phyloP scores from a whole-genome alignment of 306 rosid genomes.

The Erythrophleum fordii region DNA sequence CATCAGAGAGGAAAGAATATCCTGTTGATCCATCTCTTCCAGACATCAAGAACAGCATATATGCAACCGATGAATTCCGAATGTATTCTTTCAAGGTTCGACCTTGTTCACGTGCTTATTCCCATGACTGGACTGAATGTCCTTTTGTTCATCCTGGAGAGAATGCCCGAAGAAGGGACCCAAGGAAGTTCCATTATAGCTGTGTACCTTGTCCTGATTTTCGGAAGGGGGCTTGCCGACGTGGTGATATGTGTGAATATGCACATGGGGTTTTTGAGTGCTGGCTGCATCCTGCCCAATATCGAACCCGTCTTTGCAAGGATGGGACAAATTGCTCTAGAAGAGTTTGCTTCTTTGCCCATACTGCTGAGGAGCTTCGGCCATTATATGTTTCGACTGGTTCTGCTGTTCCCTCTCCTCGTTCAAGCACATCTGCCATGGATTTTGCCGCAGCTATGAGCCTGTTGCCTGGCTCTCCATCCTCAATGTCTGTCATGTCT shows the following conservation, averaged over 20 bases:
- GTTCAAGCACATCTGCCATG: conserved; percentile 60
- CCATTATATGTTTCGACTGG: conserved; percentile 75
- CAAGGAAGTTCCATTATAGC: conserved; percentile 79
- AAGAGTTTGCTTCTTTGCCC: conserved; percentile 81
- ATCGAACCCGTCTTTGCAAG: conserved; percentile 77
- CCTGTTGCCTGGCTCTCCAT: conserved; percentile 74
- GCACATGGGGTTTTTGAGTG: conserved; percentile 85
- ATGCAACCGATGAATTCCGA: conserved; percentile 74
- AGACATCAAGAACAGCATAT: conserved; percentile 76
- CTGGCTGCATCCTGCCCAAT: conserved; percentile 83
- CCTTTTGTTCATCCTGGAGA: conserved; percentile 86
- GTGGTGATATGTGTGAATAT: conserved; percentile 83
- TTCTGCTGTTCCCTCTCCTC: conserved; percentile 78
- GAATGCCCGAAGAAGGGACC: conserved; percentile 83
- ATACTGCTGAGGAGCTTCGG: conserved; percentile 64
- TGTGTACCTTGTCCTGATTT: conserved; percentile 84
- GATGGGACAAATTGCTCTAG: conserved; percentile 68
- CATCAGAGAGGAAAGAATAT: conserved; percentile 71
- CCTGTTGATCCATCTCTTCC: conserved; percentile 76
- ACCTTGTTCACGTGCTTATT: conserved; percentile 83
- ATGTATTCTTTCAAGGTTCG: conserved; percentile 84
- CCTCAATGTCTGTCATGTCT: conserved; percentile 67
- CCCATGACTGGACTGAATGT: conserved; percentile 86
- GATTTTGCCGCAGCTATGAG: conserved; percentile 77
- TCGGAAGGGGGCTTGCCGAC: conserved; percentile 78